phyloP scores from a whole-genome alignment of 2,329 filamentous ascomycete genomes.

The Aspergillus pseudoviridinutans region DNA sequence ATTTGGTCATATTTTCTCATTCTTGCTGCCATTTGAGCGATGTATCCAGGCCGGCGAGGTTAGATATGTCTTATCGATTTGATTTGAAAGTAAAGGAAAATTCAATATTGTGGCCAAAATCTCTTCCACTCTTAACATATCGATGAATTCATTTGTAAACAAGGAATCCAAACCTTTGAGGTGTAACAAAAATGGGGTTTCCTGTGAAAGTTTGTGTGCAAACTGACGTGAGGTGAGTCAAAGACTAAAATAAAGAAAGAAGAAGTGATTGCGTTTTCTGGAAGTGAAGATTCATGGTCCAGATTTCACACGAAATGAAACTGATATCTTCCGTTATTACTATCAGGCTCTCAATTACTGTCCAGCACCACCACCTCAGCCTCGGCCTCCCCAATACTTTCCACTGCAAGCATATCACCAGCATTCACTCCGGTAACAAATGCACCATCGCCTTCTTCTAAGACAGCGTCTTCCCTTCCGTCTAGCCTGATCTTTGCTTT shows the following conservation, averaged over 20 bases:
- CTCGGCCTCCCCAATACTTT: slow-evolving; percentile 65
- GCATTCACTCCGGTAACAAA: slow-evolving; percentile 64
- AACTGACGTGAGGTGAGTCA: not conserved
- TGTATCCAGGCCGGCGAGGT: not conserved
- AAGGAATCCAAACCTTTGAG: not conserved
- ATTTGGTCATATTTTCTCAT: not conserved
- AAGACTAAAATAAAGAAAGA: too few relatives aligned
- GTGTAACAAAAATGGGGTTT: not conserved
- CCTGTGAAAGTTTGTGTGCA: not conserved
- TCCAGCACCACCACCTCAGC: slow-evolving; percentile 68
- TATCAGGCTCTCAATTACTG: slow-evolving; percentile 44
- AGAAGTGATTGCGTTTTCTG: not conserved
- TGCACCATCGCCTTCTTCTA: slow-evolving; percentile 76
- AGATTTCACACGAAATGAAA: not conserved
- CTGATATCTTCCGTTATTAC: not conserved
- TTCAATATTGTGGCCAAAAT: not conserved
- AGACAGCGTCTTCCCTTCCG: slow-evolving; percentile 60
- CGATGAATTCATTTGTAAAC: not conserved
- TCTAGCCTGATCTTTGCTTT: slow-evolving; percentile 68
- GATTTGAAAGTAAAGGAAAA: not conserved
- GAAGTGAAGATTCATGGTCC: too few relatives aligned
- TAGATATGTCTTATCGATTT: not conserved
- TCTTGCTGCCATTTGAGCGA: not conserved
- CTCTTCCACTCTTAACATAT: not conserved
- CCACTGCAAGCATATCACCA: slow-evolving; percentile 61